A percentile compares a stretch with the other conserved stretches of the same genome.
These are phyloP conservation scores for Agrostemma githago DNA, from an alignment of 148 eudicot genomes.

Conservation along the genomic window DNA sequence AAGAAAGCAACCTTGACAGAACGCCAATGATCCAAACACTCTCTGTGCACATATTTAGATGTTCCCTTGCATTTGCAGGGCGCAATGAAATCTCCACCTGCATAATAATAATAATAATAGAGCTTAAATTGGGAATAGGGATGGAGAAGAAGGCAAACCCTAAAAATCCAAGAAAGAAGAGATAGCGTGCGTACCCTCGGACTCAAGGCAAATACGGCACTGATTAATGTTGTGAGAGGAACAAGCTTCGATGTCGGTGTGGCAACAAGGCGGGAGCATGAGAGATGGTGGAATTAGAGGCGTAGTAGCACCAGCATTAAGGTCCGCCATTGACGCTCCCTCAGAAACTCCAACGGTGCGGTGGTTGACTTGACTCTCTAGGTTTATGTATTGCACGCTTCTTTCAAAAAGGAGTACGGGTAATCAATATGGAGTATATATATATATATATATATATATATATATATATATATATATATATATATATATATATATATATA, in stretches of 20 bases:
- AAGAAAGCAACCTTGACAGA: slow-evolving; percentile 52
- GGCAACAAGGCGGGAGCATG: slow-evolving; percentile 26
- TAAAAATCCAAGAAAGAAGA: background rate
- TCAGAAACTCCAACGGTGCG: no score
- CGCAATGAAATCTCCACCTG: slow-evolving; percentile 96
- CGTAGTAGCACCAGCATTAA: slow-evolving; percentile 42
- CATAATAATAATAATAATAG: background rate
- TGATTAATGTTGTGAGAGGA: slow-evolving; percentile 73
- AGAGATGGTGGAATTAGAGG: slow-evolving; percentile 60
- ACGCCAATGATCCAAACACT: slow-evolving; percentile 98
- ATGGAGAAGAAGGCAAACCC: no score
- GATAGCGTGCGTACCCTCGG: slow-evolving; percentile 44
- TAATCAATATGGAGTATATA: no score
- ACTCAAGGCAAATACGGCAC: slow-evolving; percentile 93
- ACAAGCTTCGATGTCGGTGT: slow-evolving; percentile 83
- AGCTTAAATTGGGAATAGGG: no score
- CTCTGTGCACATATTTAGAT: slow-evolving; percentile 86
- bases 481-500: no score
- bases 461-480: no score
- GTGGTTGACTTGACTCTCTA: no score
- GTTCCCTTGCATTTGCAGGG: slow-evolving; percentile 99
- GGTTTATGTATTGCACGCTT: no score
- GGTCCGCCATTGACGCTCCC: slow-evolving; percentile 44
- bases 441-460: no score
- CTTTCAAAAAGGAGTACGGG: no score